Evolutionary conservation across 306 rosid genomes (phyloP).

Genomic region (Fragaria ananassa): DNA sequence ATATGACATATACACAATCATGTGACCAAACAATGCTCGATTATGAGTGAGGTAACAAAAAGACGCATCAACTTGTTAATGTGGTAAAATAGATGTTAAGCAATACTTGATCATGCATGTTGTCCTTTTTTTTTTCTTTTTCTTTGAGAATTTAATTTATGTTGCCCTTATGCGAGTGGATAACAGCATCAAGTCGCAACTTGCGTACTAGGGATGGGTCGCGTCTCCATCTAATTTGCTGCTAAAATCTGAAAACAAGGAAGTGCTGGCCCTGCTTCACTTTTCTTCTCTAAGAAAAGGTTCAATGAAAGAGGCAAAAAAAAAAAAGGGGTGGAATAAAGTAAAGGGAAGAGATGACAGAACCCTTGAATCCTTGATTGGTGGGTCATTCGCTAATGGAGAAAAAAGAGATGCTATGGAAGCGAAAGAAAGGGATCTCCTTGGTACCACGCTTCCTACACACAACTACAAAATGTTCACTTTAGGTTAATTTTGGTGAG

Average conservation of each 20-base stretch:
- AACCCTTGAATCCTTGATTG: slow-evolving; percentile 5
- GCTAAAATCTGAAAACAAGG: slow-evolving; percentile 1
- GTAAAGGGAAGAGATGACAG: not conserved
- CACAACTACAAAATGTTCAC: not conserved
- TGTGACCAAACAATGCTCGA: too few relatives aligned
- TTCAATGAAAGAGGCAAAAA: slow-evolving; percentile 20
- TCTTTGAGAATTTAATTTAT: not conserved
- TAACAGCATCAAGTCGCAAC: slow-evolving; percentile 8
- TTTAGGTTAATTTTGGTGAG: slow-evolving; percentile 1
- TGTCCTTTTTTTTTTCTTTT: too few relatives aligned
- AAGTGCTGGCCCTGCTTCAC: not conserved
- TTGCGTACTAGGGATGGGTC: slow-evolving; percentile 5
- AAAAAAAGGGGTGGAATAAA: slow-evolving; percentile 12
- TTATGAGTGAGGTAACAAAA: too few relatives aligned
- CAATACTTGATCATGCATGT: too few relatives aligned
- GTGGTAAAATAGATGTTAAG: not conserved
- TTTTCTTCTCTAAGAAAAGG: not conserved
- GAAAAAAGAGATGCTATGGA: slow-evolving; percentile 15
- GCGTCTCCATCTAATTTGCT: not conserved
- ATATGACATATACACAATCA: too few relatives aligned
- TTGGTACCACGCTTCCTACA: not conserved
- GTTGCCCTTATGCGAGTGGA: not conserved
- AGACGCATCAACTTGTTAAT: not conserved
- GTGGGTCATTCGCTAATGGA: slow-evolving; percentile 19
- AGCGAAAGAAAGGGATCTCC: slow-evolving; percentile 11